Evolutionary conservation across 495 filamentous ascomycete genomes (phyloP), one percentile per base, ranked within the genome.

Genomic region (Xylaria castorea): DNA sequence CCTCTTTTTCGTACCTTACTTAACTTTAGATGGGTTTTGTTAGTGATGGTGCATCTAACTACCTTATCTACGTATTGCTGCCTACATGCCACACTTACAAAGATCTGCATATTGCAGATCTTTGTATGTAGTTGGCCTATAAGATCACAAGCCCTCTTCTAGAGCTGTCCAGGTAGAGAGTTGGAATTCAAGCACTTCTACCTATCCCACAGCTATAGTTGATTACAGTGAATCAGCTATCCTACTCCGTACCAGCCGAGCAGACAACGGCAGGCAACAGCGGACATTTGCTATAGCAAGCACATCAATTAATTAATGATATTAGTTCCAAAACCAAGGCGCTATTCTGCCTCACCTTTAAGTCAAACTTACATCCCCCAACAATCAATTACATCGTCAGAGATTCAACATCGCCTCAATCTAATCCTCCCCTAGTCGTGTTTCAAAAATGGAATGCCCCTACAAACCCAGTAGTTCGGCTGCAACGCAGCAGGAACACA

Each of bases 401-500:
- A 50, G 6, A 12, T 27, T 30, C 51, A 55, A 22, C 30, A 60
- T 34, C 32, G 32, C 27, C 30, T n/a, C 20, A 8, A 36, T 60
- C 57, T 5, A 51, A 25, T 5, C 22, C 18, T 8, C 36, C 20
- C 25, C 8, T 34, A 2, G 30, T 36, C 14, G 44, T 36, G 18
- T 9, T 50, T 51, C 16, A 3, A 36, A 36, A 36, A 66, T 66
- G 63, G 42, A 30, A 40, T 69, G 66, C 38, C 66, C 66, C 22
- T 69, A 69, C 40, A 69, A 40, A 34, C 66, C 66, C 1, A 51
- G 22, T 20, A 16, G 18, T n/a, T 40, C 66, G 20, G 66, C 50
- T 57, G 50, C 30, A 38, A 20, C 32, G 36, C 66, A 57, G 53
- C 34, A 57, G 48, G 27, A 42, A 12, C 48, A 44, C 22, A 20